Conservation (phyloP, 768 basidiomycete genomes). For the Lyophyllum semitale region DNA sequence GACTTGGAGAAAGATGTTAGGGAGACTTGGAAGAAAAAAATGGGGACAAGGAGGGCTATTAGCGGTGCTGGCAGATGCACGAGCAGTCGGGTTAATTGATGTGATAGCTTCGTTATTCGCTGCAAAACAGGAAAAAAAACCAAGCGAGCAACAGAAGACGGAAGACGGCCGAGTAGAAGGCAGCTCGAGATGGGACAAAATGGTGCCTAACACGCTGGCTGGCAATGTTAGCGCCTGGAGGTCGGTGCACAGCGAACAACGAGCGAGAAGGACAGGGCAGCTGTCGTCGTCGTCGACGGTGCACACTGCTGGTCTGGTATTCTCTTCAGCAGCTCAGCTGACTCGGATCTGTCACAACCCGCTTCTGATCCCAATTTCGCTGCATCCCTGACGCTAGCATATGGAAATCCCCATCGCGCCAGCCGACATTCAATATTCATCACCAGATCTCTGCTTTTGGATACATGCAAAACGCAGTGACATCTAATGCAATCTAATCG, state of each 20-base stretch:
- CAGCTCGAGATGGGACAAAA: slow-evolving; percentile 14
- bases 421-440: too few relatives aligned
- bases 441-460: slow-evolving; percentile 15
- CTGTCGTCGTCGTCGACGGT: slow-evolving; percentile 18
- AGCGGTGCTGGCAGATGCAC: slow-evolving; percentile 11
- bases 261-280: slow-evolving; percentile 7
- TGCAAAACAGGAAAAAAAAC: slow-evolving; percentile 12
- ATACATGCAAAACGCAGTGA: slow-evolving; percentile 8
- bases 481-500: slow-evolving; percentile 2
- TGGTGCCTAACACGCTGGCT: slow-evolving; percentile 8
- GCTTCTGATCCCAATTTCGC: slow-evolving; percentile 15
- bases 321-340: slow-evolving; percentile 21
- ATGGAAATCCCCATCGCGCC: slow-evolving; percentile 9
- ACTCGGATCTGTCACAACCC: slow-evolving; percentile 27
- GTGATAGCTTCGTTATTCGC: slow-evolving; percentile 18
- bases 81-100: slow-evolving; percentile 6
- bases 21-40: slow-evolving; percentile 25
- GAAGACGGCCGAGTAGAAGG: slow-evolving; percentile 19
- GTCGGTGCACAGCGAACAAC: neutral
- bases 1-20: slow-evolving; percentile 29
- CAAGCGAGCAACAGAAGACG: slow-evolving; percentile 20
- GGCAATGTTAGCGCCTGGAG: neutral
- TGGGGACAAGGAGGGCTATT: slow-evolving; percentile 18
- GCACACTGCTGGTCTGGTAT: slow-evolving; percentile 12
- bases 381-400: slow-evolving; percentile 13